Conservation (phyloP, 2,329 filamentous ascomycete genomes). For the Xylaria sp. region DNA sequence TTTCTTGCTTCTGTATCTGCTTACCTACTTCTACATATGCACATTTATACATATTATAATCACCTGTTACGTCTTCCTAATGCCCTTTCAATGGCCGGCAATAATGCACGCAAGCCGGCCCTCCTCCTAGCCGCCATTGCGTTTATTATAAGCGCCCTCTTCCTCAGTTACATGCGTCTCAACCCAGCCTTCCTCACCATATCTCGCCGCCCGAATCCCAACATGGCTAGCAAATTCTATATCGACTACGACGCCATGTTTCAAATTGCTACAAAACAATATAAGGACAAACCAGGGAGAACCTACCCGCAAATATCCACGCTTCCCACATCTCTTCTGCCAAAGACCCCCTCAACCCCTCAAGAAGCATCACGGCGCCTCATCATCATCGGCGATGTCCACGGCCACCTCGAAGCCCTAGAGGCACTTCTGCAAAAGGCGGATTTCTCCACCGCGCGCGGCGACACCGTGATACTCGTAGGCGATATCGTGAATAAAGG, state of each 20-base stretch:
- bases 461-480: slow-evolving; percentile 79
- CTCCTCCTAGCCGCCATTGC: slow-evolving; percentile 20
- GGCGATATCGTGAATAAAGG: slow-evolving; percentile 90
- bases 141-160: slow-evolving; percentile 27
- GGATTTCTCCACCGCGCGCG: slow-evolving; percentile 64
- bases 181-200: slow-evolving; percentile 3
- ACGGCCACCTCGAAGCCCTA: slow-evolving; percentile 81
- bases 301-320: slow-evolving; percentile 40
- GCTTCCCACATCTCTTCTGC: slow-evolving; percentile 49
- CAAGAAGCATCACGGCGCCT: slow-evolving; percentile 66
- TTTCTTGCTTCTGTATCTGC: background rate
- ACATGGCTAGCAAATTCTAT: background rate
- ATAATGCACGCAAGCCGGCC: slow-evolving; percentile 10
- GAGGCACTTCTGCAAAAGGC: slow-evolving; percentile 73
- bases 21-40: background rate
- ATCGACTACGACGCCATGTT: background rate
- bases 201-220: slow-evolving; percentile 1
- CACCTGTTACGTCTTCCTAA: too few relatives aligned
- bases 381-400: slow-evolving; percentile 89
- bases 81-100: slow-evolving; percentile 29
- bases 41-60: slow-evolving; percentile 1
- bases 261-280: slow-evolving; percentile 3
- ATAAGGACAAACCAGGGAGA: background rate
- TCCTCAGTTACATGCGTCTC: slow-evolving; percentile 21
- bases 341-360: slow-evolving; percentile 43